A percentile compares a stretch with the other conserved stretches of the same genome.
Evolutionary conservation across 2,329 filamentous ascomycete species (phyloP).

Genomic region (Diaporthe sp.): DNA sequence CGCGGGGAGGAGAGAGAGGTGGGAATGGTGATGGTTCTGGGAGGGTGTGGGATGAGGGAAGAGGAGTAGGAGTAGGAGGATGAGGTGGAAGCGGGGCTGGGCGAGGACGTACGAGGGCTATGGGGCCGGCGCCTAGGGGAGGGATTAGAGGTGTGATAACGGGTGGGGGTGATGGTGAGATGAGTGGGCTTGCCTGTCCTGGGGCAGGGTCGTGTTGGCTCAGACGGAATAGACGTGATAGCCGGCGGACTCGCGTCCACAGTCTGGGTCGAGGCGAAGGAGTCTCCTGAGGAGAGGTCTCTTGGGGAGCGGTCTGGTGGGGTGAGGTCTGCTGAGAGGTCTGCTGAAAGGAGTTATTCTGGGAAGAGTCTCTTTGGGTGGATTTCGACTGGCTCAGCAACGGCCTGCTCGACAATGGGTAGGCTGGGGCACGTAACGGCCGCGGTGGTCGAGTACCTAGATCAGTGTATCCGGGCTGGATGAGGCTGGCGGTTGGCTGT

Average conservation of each 20-base stretch:
- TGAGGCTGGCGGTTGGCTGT: neutral
- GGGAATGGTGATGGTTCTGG: too few relatives aligned
- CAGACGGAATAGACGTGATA: neutral
- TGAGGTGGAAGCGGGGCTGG: neutral
- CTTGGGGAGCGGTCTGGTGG: neutral
- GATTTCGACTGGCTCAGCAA: neutral
- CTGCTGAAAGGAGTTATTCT: neutral
- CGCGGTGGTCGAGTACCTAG: neutral
- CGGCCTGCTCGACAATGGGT: slow-evolving; percentile 9
- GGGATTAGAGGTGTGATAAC: neutral
- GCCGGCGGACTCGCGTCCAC: neutral
- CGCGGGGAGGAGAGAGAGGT: neutral
- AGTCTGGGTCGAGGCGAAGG: neutral
- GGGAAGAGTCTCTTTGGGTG: neutral
- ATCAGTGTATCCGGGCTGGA: neutral
- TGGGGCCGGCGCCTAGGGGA: neutral
- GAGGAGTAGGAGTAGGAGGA: neutral
- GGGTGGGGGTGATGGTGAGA: neutral
- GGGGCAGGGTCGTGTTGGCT: neutral
- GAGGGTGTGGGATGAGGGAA: neutral
- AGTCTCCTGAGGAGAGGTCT: neutral
- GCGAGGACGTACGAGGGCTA: neutral
- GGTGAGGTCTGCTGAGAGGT: neutral
- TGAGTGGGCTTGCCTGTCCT: neutral
- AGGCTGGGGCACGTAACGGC: neutral